Conservation (phyloP, 768 basidiomycete genomes). For the Auricularia sp. region DNA sequence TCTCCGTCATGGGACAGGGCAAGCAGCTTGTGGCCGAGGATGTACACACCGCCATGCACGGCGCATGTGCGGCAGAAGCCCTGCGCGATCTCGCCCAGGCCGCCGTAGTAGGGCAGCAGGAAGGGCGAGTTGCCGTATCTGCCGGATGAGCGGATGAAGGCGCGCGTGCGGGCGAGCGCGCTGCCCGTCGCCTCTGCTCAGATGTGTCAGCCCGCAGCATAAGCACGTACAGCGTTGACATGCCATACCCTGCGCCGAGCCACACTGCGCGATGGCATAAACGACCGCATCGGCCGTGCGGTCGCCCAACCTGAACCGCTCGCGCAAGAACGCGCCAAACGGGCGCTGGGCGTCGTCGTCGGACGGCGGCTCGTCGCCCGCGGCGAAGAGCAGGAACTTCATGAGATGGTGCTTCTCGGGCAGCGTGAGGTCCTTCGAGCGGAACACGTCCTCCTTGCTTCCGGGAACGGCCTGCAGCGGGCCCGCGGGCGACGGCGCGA, state of each 20-base stretch:
- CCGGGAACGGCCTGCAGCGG: constrained; percentile 62
- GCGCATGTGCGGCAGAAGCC: constrained; percentile 72
- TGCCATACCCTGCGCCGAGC: constrained; percentile 42
- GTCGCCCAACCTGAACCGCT: constrained; percentile 51
- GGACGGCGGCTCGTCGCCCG: constrained; percentile 58
- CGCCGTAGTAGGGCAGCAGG: constrained; percentile 91
- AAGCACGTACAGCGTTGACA: not conserved
- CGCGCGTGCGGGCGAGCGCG: constrained; percentile 58
- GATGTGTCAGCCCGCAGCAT: not conserved
- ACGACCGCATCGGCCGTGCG: constrained; percentile 52
- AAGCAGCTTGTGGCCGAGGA: constrained; percentile 22
- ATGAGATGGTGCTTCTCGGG: constrained; percentile 85
- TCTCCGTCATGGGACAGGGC: constrained; percentile 2
- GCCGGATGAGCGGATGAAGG: constrained; percentile 69
- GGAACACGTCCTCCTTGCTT: constrained; percentile 90
- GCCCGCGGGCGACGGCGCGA: constrained; percentile 40
- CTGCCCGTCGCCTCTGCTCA: constrained; percentile 53
- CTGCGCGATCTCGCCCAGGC: constrained; percentile 84
- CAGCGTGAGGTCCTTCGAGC: constrained; percentile 62
- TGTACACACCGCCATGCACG: constrained; percentile 43
- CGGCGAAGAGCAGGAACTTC: constrained; percentile 81
- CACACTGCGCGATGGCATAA: constrained; percentile 71
- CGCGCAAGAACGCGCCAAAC: constrained; percentile 55
- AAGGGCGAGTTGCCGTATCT: constrained; percentile 84
- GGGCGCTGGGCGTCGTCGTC: constrained; percentile 49